Base-by-base conservation (phyloP, 139 green algal genomes). In the Tetraselmis chui region DNA sequence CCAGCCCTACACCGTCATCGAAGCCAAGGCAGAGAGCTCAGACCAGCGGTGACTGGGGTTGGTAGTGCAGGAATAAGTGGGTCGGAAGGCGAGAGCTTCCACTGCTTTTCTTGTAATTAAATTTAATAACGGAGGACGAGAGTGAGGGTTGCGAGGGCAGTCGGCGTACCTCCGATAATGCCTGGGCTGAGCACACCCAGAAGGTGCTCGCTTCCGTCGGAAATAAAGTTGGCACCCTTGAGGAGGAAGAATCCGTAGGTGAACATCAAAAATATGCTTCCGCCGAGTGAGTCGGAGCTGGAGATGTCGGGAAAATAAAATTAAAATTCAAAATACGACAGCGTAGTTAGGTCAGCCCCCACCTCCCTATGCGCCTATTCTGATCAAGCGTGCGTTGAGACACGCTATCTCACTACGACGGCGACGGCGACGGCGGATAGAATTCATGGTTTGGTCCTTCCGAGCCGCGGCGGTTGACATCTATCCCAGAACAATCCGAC, bases 171-270 rank as follows among this genome's bases (percentile, higher is more conserved):
- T 32, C 88, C 88, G 78, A 91, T 87, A 76, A 91, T 82, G 59
- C 91, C 91, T 0, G 91, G 90, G 84, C 88, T 75, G 18, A 94
- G 45, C 1, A 94, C 80, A 31, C 94, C 88, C 78, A 94, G 90
- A 78, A 94, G 87, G 81, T 92, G 76, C 87, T 94, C 91, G 45
- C 78, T 88, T 31, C 91, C 91, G 59, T 94, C 89, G 23, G 87
- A 87, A 22, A 94, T 87, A 79, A 91, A 76, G 0, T 86, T 85
- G 1, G 91, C 91, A 24, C 87, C 91, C 78, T 89, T 80, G 0
- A 93, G 79, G 1, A 91, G 79, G 30, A 88, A 28, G 84, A 85
- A 92, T 0, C 89, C 89, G 59, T 91, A 92, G 0, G 59, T 84
- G 18, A 82, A 23, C 78, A 88, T 87, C 31, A 90, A 83, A 32